A percentile compares a stretch with the other conserved stretches of the same genome.
Conservation (phyloP, 2,329 filamentous ascomycete genomes). For the Blastomyces emzantsi region DNA sequence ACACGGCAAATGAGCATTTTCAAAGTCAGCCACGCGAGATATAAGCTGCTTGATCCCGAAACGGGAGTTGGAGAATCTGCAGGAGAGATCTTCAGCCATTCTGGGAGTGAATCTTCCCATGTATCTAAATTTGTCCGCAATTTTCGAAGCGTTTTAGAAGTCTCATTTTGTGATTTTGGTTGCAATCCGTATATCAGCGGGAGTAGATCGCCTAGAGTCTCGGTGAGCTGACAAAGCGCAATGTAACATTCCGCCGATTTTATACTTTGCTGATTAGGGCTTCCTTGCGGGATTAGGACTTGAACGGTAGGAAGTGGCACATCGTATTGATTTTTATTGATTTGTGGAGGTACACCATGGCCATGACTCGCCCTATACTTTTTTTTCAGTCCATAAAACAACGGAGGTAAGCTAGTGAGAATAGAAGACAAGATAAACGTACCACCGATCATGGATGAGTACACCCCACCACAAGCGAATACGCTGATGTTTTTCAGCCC, state of each 20-base stretch:
- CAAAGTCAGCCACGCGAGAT: constrained; percentile 37
- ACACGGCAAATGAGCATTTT: constrained; percentile 42
- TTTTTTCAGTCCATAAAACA: constrained; percentile 1
- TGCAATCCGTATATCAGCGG: constrained; percentile 41
- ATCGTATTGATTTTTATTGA: constrained; percentile 47
- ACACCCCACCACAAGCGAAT: constrained; percentile 50
- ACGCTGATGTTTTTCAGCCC: constrained; percentile 43
- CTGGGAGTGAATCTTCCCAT: constrained; percentile 39
- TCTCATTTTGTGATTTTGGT: constrained; percentile 35
- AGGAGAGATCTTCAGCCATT: constrained; percentile 33
- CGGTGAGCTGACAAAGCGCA: constrained; percentile 43
- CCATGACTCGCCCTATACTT: constrained; percentile 43
- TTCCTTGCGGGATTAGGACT: constrained; percentile 29
- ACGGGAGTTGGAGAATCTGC: constrained; percentile 28
- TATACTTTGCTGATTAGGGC: constrained; percentile 34
- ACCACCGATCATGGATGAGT: constrained; percentile 49
- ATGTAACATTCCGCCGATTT: constrained; percentile 45
- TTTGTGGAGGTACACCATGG: constrained; percentile 48
- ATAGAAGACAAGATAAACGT: constrained; percentile 11
- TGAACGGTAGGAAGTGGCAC: constrained; percentile 45
- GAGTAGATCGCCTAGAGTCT: constrained; percentile 39
- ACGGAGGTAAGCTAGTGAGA: background rate
- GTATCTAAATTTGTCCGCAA: constrained; percentile 39
- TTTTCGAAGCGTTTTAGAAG: constrained; percentile 37
- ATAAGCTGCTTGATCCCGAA: constrained; percentile 37